phyloP scores from a whole-genome alignment of 2,329 filamentous ascomycete species.

The Myriosclerotinia curreyana region DNA sequence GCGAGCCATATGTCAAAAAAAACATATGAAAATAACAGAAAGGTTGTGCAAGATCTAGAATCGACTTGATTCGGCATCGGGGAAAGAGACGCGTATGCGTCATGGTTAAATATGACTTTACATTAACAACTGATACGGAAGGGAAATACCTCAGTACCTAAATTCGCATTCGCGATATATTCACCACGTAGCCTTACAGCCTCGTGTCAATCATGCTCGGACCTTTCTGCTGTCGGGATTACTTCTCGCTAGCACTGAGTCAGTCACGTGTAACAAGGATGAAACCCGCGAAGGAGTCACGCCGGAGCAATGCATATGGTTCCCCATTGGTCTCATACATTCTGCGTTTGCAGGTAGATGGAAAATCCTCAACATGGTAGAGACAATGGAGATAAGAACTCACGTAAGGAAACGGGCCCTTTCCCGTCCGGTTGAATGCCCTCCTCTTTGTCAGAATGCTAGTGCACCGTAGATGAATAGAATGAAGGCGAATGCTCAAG shows the following conservation, averaged over 20 bases:
- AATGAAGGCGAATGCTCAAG: neutral
- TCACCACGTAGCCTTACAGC: constrained; percentile 1
- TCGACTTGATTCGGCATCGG: constrained; percentile 22
- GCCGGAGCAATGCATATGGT: neutral
- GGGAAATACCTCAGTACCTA: neutral
- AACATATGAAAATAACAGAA: constrained; percentile 62
- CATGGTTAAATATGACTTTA: constrained; percentile 1
- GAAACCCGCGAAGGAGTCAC: neutral
- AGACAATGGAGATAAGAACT: neutral
- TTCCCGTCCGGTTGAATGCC: neutral
- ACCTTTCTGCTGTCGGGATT: neutral
- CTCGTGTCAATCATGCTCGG: neutral
- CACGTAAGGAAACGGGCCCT: neutral
- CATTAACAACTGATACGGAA: neutral
- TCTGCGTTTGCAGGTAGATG: neutral
- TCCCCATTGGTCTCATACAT: neutral
- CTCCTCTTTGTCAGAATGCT: neutral
- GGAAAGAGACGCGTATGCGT: constrained; percentile 19
- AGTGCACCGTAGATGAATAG: neutral
- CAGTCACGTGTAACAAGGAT: neutral
- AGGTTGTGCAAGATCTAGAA: constrained; percentile 59
- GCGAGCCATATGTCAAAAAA: constrained; percentile 70
- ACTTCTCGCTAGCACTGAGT: no score
- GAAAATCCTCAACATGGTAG: neutral
- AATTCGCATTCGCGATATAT: neutral